phyloP scores from a whole-genome alignment of 2,329 filamentous ascomycete species.

The Penicillium paneum region DNA sequence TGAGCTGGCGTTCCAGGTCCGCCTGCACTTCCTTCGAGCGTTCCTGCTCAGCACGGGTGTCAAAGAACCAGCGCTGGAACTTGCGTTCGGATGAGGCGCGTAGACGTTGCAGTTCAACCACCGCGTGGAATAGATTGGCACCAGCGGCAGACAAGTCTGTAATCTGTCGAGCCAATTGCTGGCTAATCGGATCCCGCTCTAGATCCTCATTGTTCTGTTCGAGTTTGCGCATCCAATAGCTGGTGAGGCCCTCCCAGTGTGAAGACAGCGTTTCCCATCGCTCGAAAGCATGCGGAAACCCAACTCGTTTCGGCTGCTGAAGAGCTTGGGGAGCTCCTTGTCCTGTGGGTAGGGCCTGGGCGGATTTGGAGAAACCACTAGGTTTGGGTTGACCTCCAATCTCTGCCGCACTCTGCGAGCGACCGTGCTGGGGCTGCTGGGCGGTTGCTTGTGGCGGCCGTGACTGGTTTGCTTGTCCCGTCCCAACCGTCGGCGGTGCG shows the following conservation, averaged over 20 bases:
- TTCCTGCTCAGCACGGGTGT: conserved; percentile 85
- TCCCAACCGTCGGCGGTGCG: conserved; percentile 2
- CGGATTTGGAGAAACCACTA: conserved; percentile 22
- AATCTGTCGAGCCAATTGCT: conserved; percentile 88
- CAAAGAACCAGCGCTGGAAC: conserved; percentile 98
- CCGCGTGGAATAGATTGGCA: conserved; percentile 94
- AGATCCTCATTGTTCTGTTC: conserved; percentile 88
- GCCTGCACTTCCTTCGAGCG: conserved; percentile 77
- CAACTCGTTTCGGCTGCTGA: conserved; percentile 52
- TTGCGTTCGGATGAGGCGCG: conserved; percentile 94
- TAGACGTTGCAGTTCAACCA: conserved; percentile 90
- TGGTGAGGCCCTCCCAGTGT: conserved; percentile 95
- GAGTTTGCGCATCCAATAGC: conserved; percentile 92
- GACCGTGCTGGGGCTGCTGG: conserved; percentile 21
- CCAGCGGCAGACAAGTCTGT: conserved; percentile 96
- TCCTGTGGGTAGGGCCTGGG: conserved; percentile 26
- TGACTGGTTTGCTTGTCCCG: conserved; percentile 13
- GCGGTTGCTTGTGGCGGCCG: conserved; percentile 17
- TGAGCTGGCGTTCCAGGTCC: conserved; percentile 71
- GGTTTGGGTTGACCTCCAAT: conserved; percentile 19
- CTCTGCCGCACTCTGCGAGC: conserved; percentile 20
- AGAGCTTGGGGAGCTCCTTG: conserved; percentile 30
- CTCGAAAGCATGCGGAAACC: conserved; percentile 95
- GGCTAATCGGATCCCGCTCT: conserved; percentile 74
- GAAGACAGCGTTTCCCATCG: conserved; percentile 95